Conservation (phyloP, 208 protist species). For the Sergeia podlipaevii region DNA sequence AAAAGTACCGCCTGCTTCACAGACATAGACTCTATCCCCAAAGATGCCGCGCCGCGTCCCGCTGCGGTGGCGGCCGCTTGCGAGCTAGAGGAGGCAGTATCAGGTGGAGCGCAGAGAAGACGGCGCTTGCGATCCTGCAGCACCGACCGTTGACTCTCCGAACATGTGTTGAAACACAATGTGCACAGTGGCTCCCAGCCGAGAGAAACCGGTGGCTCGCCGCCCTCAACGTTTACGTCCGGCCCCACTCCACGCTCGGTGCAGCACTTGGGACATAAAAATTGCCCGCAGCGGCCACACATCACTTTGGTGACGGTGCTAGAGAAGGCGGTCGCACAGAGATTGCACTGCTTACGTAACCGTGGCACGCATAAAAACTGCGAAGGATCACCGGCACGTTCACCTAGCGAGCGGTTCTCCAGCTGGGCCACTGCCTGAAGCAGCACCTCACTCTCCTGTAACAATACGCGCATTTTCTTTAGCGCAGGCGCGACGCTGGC, state of each 20-base stretch:
- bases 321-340: conserved; percentile 39
- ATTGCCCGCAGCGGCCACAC: conserved; percentile 72
- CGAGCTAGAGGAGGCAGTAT: no score
- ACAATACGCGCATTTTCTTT: conserved; percentile 18
- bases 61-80: no score
- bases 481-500: conserved; percentile 9
- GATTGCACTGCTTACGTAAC: conserved; percentile 21
- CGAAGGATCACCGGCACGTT: conserved; percentile 32
- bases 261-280: conserved; percentile 67
- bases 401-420: conserved; percentile 31
- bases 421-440: conserved; percentile 22
- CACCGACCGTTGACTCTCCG: conserved; percentile 15
- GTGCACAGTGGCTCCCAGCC: conserved; percentile 63
- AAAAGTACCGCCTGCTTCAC: conserved; percentile 5
- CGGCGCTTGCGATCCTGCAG: conserved; percentile 11
- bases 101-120: conserved; percentile 2
- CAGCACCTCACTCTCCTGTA: conserved; percentile 33
- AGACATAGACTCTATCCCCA: neutral
- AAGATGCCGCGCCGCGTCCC: neutral
- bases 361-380: conserved; percentile 37
- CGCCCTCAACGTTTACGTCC: conserved; percentile 22
- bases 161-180: conserved; percentile 45
- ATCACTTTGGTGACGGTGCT: conserved; percentile 32
- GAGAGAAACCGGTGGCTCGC: conserved; percentile 25
- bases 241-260: conserved; percentile 39